Evolutionary conservation across 2,329 filamentous ascomycete genomes (phyloP), one percentile per base, ranked within the genome.

Genomic region (Alternaria alternata): DNA sequence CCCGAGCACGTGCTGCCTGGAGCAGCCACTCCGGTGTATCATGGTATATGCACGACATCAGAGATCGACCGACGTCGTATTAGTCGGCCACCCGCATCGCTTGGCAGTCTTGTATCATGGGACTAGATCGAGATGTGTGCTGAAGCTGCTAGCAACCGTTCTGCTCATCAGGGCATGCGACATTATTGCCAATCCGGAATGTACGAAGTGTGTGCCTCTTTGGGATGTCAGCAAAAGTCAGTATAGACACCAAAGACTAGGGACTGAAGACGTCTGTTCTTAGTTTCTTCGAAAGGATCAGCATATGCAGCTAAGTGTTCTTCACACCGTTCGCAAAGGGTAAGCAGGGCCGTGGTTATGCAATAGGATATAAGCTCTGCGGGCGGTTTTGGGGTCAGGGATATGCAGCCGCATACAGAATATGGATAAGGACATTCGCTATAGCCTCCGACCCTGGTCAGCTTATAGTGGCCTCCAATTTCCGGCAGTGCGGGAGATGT

Each of bases 11-110:
- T 44, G 52, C 62, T 57, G 22, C 47, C 30, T 54, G 30, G 43
- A 48, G 52, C 43, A 48, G 54, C 59, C 61, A 61, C 59, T 61
- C 58, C 55, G 61, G 56, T 49, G 43, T 65, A 66, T 63, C 63
- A 59, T 69, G 54, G 39, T 51, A 42, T 64, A 71, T 72, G 70
- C 64, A 70, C 68, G 64, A 70, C 67, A 71, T 72, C 66, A 66
- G 54, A 61, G 67, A 66, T 69, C 63, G 54, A 48, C 60, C 59
- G 48, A 47, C 42, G 42, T 54, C 46, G 51, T 65, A 47, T 52
- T 55, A 51, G 62, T 54, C 46, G 58, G 65, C 64, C 59, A 46
- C 54, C 48, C 46, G 53, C 54, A 51, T 66, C 46, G 49, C 55
- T 55, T 59, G 43, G 47, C 43, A 49, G 48, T 47, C 20, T 51